Evolutionary conservation across 164 flowering plant species (phyloP).

Genomic region (Vitis vinifera): DNA sequence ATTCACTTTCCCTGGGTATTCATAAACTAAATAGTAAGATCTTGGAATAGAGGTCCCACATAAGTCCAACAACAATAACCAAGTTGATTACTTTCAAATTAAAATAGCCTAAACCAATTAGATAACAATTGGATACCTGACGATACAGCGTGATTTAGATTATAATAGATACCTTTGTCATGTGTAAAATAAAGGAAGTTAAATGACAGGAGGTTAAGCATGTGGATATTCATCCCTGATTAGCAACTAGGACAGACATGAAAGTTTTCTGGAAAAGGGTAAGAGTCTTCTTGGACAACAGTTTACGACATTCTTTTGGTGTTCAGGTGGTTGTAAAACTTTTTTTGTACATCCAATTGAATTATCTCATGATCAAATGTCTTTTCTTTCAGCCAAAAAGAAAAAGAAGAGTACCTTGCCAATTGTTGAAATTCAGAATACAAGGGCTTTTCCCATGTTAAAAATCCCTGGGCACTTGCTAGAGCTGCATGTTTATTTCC

Average conservation of each 20-base stretch:
- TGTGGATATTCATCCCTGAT: no score
- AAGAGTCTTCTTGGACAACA: no score
- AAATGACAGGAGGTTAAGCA: no score
- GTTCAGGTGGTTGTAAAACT: no score
- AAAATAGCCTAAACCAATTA: not conserved
- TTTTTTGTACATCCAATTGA: no score
- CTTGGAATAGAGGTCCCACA: not conserved
- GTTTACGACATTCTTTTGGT: no score
- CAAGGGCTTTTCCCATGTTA: conserved; percentile 84
- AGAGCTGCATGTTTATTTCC: conserved; percentile 78
- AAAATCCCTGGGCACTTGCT: conserved; percentile 83
- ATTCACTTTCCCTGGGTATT: conserved; percentile 83
- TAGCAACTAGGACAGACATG: no score
- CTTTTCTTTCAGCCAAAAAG: not conserved
- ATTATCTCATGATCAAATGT: no score
- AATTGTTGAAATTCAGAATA: conserved; percentile 70
- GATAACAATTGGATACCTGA: not conserved
- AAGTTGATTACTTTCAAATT: not conserved
- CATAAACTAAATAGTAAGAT: conserved; percentile 18
- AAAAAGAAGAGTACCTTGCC: conserved; percentile 53
- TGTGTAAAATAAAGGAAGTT: not conserved
- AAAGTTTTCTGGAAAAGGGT: no score
- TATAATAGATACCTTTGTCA: not conserved
- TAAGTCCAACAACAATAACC: not conserved
- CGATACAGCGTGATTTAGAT: not conserved